Conservation (phyloP, 441 rosid species). For the Populus hybrid region DNA sequence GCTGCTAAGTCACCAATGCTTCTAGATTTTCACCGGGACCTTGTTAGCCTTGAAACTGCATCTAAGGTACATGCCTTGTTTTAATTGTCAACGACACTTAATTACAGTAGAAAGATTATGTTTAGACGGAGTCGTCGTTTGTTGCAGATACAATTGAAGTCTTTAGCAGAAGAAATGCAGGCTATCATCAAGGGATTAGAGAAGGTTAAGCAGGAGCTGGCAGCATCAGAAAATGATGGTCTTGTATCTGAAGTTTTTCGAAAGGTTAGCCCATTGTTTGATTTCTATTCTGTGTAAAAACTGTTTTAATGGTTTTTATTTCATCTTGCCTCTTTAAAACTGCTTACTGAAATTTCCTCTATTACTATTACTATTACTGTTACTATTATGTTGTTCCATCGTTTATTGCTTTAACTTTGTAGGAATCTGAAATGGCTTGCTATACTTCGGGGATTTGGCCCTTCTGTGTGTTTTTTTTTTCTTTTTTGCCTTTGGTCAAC, state of each 20-base stretch:
- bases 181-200: conserved; percentile 96
- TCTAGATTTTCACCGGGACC: conserved; percentile 80
- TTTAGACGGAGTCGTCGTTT: conserved; percentile 14
- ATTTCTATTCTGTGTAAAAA: neutral
- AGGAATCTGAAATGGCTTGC: neutral
- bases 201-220: conserved; percentile 84
- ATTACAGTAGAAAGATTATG: conserved; percentile 9
- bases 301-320: neutral
- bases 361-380: neutral
- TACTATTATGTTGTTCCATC: neutral
- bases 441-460: neutral
- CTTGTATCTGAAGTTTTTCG: conserved; percentile 93
- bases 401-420: neutral
- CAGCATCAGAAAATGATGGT: conserved; percentile 89
- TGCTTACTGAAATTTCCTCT: neutral
- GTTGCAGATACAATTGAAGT: conserved; percentile 91
- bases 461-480: neutral
- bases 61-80: conserved; percentile 58
- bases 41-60: conserved; percentile 79
- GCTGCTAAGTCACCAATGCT: conserved; percentile 71
- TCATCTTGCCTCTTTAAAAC: neutral
- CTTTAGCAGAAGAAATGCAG: conserved; percentile 99
- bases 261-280: conserved; percentile 41
- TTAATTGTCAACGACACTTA: conserved; percentile 2
- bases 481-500: neutral